phyloP scores from a whole-genome alignment of 768 basidiomycete genomes.

The Kondoa subrosea region DNA sequence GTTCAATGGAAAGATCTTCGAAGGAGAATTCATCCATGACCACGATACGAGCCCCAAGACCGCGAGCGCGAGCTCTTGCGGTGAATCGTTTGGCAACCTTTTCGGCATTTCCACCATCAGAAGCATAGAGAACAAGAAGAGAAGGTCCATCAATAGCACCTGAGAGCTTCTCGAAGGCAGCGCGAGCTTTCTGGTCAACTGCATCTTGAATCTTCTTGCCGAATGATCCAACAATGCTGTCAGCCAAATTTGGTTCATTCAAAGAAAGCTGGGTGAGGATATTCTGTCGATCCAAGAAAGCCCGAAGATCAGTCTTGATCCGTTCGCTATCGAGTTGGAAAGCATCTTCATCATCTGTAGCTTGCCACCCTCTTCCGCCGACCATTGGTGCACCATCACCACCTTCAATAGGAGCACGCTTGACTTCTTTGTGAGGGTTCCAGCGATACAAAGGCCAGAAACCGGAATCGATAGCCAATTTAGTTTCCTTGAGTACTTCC shows the following conservation, averaged over 20 bases:
- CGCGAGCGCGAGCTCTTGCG: conserved; percentile 63
- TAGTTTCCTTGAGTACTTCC: conserved; percentile 89
- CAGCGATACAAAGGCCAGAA: conserved; percentile 98
- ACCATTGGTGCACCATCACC: background rate
- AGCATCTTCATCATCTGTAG: conserved; percentile 44
- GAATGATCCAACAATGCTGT: conserved; percentile 60
- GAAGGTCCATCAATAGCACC: conserved; percentile 75
- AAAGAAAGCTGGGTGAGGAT: conserved; percentile 78
- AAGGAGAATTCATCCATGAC: conserved; percentile 62
- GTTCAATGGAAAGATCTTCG: conserved; percentile 54
- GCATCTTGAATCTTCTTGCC: conserved; percentile 73
- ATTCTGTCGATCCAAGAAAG: conserved; percentile 90
- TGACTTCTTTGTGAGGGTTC: conserved; percentile 69
- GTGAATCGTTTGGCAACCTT: conserved; percentile 81
- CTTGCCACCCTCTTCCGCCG: conserved; percentile 2
- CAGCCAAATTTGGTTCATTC: conserved; percentile 43
- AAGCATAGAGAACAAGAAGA: conserved; percentile 75
- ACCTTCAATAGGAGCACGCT: conserved; percentile 32
- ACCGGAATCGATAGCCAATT: conserved; percentile 83
- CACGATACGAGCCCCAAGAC: conserved; percentile 55
- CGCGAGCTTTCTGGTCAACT: conserved; percentile 59
- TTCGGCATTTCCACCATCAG: conserved; percentile 89
- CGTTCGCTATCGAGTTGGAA: conserved; percentile 85
- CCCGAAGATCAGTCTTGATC: conserved; percentile 78
- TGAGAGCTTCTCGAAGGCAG: conserved; percentile 67